Evolutionary conservation across 2,329 filamentous ascomycete species (phyloP).

Genomic region (Pseudovirgaria hyperparasitica): DNA sequence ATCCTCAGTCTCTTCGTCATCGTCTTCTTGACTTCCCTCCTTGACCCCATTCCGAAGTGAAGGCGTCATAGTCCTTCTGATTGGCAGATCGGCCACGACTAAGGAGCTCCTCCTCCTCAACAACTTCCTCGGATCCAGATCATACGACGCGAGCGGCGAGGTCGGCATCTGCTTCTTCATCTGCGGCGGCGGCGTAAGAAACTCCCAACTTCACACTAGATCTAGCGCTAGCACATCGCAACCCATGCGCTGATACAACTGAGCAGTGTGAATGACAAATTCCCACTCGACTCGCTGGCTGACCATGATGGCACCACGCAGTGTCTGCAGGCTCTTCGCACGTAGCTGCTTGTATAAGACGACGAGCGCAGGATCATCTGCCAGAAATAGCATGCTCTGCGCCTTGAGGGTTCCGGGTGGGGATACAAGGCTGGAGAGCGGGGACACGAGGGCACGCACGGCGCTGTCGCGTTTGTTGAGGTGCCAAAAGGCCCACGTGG

Average conservation of each 20-base stretch:
- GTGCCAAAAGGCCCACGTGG: slow-evolving; percentile 94
- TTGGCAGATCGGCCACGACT: slow-evolving; percentile 62
- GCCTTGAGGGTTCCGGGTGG: slow-evolving; percentile 56
- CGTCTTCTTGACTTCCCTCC: slow-evolving; percentile 7
- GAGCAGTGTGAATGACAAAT: slow-evolving; percentile 76
- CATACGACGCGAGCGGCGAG: slow-evolving; percentile 17
- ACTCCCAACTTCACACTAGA: slow-evolving; percentile 76
- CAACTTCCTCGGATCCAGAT: slow-evolving; percentile 51
- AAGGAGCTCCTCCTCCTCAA: slow-evolving; percentile 61
- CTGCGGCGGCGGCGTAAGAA: slow-evolving; percentile 39
- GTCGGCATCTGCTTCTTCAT: slow-evolving; percentile 8
- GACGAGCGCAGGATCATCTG: slow-evolving; percentile 81
- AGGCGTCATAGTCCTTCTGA: slow-evolving; percentile 12
- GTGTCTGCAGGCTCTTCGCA: slow-evolving; percentile 67
- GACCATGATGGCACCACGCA: slow-evolving; percentile 73
- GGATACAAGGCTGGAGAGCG: slow-evolving; percentile 61
- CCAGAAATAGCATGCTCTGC: slow-evolving; percentile 66
- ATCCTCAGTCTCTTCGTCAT: slow-evolving; percentile 4
- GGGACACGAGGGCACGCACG: slow-evolving; percentile 70
- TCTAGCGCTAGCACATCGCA: slow-evolving; percentile 83
- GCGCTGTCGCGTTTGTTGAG: slow-evolving; percentile 70
- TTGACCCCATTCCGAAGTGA: slow-evolving; percentile 6
- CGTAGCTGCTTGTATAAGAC: slow-evolving; percentile 79
- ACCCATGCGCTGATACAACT: slow-evolving; percentile 80
- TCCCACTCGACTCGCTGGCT: slow-evolving; percentile 72